Conservation (phyloP, 139 green algal species). For the Chlorella sp. region DNA sequence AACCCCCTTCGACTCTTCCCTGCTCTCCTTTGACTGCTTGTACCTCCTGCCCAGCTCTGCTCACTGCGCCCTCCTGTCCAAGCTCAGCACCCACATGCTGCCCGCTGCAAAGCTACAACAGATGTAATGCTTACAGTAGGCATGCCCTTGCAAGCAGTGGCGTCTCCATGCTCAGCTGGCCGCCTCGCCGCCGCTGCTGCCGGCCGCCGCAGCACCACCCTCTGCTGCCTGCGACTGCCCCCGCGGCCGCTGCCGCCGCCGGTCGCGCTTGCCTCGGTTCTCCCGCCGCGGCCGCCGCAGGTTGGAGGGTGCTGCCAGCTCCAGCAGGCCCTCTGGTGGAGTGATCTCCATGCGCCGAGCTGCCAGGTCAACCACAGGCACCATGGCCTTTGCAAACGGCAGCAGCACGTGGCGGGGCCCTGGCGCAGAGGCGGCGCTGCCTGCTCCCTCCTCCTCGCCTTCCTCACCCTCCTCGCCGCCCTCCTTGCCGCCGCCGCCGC, state of each 20-base stretch:
- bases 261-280: constrained; percentile 20
- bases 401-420: constrained; percentile 39
- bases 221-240: neutral
- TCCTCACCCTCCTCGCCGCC: neutral
- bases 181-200: neutral
- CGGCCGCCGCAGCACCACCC: neutral
- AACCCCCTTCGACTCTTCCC: no score
- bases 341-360: constrained; percentile 28
- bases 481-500: neutral
- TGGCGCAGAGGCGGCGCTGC: neutral
- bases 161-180: no score
- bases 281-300: constrained; percentile 10
- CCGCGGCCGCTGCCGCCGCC: neutral
- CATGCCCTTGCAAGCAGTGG: no score
- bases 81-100: no score
- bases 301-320: constrained; percentile 37
- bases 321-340: constrained; percentile 53
- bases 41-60: no score
- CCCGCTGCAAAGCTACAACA: no score
- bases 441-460: neutral
- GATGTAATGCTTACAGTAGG: no score
- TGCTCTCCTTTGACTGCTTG: no score
- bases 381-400: constrained; percentile 61
- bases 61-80: no score
- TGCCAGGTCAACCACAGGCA: constrained; percentile 52